These are phyloP conservation scores for Lentinula raphanica DNA, from an alignment of 768 basidiomycete genomes.

Conservation along the genomic window DNA sequence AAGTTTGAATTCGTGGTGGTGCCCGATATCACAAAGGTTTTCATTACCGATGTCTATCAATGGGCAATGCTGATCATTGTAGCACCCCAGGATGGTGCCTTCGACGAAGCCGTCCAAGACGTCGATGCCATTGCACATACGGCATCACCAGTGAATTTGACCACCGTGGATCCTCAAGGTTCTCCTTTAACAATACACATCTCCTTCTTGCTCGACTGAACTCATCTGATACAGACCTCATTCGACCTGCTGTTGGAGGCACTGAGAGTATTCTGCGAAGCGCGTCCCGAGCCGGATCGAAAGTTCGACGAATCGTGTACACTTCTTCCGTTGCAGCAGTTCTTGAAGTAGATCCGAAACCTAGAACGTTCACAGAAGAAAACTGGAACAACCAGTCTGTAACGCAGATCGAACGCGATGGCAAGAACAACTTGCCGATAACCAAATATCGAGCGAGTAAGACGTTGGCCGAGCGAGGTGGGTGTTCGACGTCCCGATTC, in stretches of 20 bases:
- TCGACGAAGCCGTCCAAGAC: slow-evolving; percentile 58
- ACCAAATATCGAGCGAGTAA: slow-evolving; percentile 59
- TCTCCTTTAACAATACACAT: neutral
- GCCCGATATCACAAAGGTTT: slow-evolving; percentile 56
- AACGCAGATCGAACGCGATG: slow-evolving; percentile 41
- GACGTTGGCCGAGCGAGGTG: slow-evolving; percentile 58
- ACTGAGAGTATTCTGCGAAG: slow-evolving; percentile 30
- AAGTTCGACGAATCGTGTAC: slow-evolving; percentile 54
- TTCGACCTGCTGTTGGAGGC: slow-evolving; percentile 31
- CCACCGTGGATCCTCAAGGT: slow-evolving; percentile 29
- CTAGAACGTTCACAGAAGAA: slow-evolving; percentile 36
- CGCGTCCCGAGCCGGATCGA: slow-evolving; percentile 30
- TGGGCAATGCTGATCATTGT: neutral
- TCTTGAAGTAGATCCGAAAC: slow-evolving; percentile 18
- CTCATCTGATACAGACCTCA: slow-evolving; percentile 25
- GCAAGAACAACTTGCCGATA: slow-evolving; percentile 32
- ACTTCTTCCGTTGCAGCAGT: slow-evolving; percentile 59
- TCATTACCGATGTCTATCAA: neutral
- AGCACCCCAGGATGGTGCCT: slow-evolving; percentile 37
- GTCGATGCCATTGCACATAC: slow-evolving; percentile 54
- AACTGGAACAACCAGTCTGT: slow-evolving; percentile 60
- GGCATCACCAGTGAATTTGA: slow-evolving; percentile 44
- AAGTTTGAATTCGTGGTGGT: slow-evolving; percentile 64
- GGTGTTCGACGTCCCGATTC: neutral
- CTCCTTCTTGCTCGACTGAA: neutral